A percentile compares a stretch with the other conserved stretches of the same genome.
phyloP scores from a whole-genome alignment of 2,329 filamentous ascomycete species.

The Cladobotryum protrusum region DNA sequence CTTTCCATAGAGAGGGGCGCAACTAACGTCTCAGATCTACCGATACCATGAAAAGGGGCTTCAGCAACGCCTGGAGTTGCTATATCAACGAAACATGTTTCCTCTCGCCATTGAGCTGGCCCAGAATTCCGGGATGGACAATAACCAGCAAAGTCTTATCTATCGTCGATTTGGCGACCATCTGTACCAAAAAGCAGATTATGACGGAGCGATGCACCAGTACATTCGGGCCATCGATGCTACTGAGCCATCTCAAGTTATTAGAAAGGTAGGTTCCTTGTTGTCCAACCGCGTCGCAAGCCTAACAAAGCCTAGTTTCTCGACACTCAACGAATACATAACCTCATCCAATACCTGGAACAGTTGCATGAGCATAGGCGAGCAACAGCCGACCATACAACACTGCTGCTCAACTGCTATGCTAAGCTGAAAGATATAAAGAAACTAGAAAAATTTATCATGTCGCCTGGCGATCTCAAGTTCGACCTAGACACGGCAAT shows the following conservation, averaged over 20 bases:
- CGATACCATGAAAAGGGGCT: conserved; percentile 87
- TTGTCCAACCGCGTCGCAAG: no score
- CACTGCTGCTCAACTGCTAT: conserved; percentile 90
- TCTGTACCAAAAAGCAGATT: conserved; percentile 90
- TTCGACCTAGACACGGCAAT: conserved; percentile 98
- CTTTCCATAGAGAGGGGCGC: no score
- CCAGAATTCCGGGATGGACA: conserved; percentile 77
- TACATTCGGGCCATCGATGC: conserved; percentile 95
- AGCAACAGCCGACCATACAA: conserved; percentile 93
- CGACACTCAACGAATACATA: conserved; percentile 95
- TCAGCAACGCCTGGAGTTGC: conserved; percentile 83
- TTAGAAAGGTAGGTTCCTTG: conserved; percentile 61
- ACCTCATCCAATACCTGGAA: conserved; percentile 93
- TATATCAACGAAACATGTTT: conserved; percentile 92
- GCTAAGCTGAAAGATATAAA: conserved; percentile 96
- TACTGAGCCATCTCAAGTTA: conserved; percentile 93
- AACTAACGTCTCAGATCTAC: conserved; percentile 51
- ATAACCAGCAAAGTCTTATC: conserved; percentile 79
- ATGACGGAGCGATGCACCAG: conserved; percentile 97
- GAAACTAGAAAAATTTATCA: conserved; percentile 95
- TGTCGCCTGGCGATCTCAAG: conserved; percentile 86
- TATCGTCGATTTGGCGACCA: conserved; percentile 92
- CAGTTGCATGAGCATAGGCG: conserved; percentile 91
- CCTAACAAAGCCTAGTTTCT: conserved; percentile 56
- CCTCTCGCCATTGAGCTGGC: conserved; percentile 87